Percentiles rank a stretch among this genome's conserved stretches.
Evolutionary conservation across 768 basidiomycete species (phyloP).

Genomic region (Suillus lakei): DNA sequence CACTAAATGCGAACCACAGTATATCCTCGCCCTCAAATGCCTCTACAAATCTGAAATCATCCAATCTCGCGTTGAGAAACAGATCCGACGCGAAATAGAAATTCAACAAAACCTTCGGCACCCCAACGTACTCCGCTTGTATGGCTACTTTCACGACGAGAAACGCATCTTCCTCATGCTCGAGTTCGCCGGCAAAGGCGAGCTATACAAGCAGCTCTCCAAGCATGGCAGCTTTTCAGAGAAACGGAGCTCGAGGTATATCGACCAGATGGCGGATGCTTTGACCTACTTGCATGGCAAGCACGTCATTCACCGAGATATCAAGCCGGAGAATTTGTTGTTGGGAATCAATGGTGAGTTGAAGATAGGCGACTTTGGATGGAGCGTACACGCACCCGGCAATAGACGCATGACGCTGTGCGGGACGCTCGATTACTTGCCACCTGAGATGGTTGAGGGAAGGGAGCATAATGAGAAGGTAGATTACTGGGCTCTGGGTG

Average conservation of each 20-base stretch:
- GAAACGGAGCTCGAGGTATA: slow-evolving; percentile 85
- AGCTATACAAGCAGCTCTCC: slow-evolving; percentile 94
- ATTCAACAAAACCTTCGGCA: slow-evolving; percentile 97
- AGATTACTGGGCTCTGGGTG: slow-evolving; percentile 96
- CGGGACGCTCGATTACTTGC: slow-evolving; percentile 95
- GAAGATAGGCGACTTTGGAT: slow-evolving; percentile 98
- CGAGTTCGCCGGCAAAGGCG: slow-evolving; percentile 96
- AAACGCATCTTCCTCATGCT: slow-evolving; percentile 98
- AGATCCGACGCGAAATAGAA: slow-evolving; percentile 96
- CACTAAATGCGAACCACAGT: slow-evolving; percentile 85
- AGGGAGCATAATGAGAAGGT: slow-evolving; percentile 89
- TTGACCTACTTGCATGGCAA: slow-evolving; percentile 90
- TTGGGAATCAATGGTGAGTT: slow-evolving; percentile 95
- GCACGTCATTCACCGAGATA: slow-evolving; percentile 98
- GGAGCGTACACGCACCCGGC: slow-evolving; percentile 96
- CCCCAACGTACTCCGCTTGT: slow-evolving; percentile 91
- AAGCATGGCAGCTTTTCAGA: slow-evolving; percentile 89
- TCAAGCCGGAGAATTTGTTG: slow-evolving; percentile 97
- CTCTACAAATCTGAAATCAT: slow-evolving; percentile 97
- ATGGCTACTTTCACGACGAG: slow-evolving; percentile 98
- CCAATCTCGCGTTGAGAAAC: slow-evolving; percentile 90
- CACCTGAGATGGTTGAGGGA: slow-evolving; percentile 98
- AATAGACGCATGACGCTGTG: slow-evolving; percentile 90
- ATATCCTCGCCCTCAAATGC: slow-evolving; percentile 96
- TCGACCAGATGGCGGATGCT: slow-evolving; percentile 98